These are phyloP conservation scores for Rhododendron williamsianum DNA, from an alignment of 148 eudicot genomes.

Conservation along the genomic window DNA sequence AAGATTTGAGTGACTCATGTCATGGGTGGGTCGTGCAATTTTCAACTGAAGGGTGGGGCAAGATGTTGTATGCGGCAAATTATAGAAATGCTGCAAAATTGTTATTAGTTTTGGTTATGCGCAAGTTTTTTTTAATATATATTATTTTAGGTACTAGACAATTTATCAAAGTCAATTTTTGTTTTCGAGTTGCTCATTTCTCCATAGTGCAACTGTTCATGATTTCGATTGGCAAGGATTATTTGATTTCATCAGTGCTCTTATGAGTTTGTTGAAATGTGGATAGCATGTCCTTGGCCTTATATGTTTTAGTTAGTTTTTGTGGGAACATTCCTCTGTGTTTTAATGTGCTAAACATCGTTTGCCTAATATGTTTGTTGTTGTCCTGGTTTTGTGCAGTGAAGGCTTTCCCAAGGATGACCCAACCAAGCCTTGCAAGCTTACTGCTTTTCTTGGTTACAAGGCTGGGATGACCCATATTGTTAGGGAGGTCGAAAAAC, in stretches of 20 bases:
- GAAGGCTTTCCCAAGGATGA: slow-evolving; percentile 82
- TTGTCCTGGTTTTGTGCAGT: slow-evolving; percentile 34
- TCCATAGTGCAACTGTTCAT: background rate
- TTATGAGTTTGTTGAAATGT: background rate
- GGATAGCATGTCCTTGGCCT: background rate
- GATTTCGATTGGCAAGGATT: background rate
- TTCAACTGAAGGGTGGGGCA: background rate
- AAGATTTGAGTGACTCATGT: background rate
- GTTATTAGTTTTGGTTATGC: background rate
- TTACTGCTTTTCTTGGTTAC: slow-evolving; percentile 80
- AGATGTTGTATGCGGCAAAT: background rate
- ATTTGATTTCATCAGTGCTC: background rate
- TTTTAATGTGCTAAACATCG: background rate
- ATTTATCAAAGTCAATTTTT: background rate
- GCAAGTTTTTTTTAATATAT: background rate
- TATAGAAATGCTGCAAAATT: background rate
- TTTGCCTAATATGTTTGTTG: background rate
- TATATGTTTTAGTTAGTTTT: background rate
- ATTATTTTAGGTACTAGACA: background rate
- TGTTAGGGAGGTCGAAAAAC: slow-evolving; percentile 76
- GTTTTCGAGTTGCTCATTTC: background rate
- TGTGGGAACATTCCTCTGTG: background rate
- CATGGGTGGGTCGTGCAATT: background rate
- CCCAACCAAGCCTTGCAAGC: slow-evolving; percentile 53
- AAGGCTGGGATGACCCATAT: slow-evolving; percentile 87